Percentiles rank a stretch among this genome's conserved stretches.
Evolutionary conservation across 208 protist genomes (phyloP).

Genomic region (Trichomonas vaginalis): DNA sequence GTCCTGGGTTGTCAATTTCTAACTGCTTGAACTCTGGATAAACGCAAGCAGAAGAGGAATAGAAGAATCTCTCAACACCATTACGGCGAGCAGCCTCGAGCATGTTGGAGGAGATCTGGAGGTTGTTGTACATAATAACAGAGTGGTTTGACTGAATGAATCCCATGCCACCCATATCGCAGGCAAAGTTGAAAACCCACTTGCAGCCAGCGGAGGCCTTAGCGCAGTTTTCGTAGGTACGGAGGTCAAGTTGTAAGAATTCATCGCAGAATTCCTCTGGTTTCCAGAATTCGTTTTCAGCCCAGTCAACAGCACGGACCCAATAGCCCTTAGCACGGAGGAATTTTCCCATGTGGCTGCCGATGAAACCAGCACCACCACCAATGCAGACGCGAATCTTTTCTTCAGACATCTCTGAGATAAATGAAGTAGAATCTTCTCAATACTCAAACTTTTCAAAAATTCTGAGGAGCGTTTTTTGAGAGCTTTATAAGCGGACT

Average conservation of each 20-base stretch:
- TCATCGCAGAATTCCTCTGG: slow-evolving; percentile 52
- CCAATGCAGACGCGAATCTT: slow-evolving; percentile 28
- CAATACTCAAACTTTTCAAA: no score
- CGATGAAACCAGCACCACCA: slow-evolving; percentile 60
- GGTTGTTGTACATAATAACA: slow-evolving; percentile 62
- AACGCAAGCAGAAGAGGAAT: slow-evolving; percentile 53
- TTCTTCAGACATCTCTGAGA: not conserved
- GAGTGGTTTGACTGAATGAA: slow-evolving; percentile 64
- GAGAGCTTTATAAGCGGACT: no score
- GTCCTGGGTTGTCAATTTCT: slow-evolving; percentile 28
- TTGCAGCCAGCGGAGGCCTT: slow-evolving; percentile 45
- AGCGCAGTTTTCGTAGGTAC: slow-evolving; percentile 38
- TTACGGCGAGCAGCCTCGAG: slow-evolving; percentile 43
- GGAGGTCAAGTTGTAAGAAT: slow-evolving; percentile 50
- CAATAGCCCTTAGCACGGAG: slow-evolving; percentile 47
- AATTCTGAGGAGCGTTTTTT: no score
- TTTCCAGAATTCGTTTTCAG: slow-evolving; percentile 54
- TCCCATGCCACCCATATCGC: slow-evolving; percentile 64
- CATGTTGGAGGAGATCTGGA: slow-evolving; percentile 61
- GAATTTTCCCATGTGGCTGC: slow-evolving; percentile 47
- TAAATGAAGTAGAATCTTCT: no score
- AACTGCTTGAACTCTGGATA: slow-evolving; percentile 58
- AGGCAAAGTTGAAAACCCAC: slow-evolving; percentile 57
- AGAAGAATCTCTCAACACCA: slow-evolving; percentile 50
- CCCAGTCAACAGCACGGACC: slow-evolving; percentile 50